Evolutionary conservation across 768 basidiomycete genomes (phyloP).

Genomic region (Mycena galericulata): DNA sequence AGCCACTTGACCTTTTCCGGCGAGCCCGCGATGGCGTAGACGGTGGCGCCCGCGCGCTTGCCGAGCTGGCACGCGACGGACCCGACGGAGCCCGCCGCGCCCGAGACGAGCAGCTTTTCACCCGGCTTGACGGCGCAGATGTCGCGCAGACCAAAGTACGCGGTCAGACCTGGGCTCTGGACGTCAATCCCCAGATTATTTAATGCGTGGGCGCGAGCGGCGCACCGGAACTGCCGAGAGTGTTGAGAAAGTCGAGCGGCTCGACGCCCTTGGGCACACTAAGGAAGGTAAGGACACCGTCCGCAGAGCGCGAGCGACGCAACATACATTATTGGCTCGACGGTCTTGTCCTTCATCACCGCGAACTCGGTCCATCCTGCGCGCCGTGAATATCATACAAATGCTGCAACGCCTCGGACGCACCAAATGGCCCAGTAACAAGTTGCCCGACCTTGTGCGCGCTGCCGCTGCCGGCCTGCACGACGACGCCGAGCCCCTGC

Average conservation of each 20-base stretch:
- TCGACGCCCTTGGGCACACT: conserved; percentile 72
- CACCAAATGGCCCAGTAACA: conserved; percentile 74
- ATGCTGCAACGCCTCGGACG: conserved; percentile 35
- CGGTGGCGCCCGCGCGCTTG: conserved; percentile 81
- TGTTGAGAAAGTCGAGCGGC: conserved; percentile 83
- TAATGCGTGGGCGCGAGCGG: neutral
- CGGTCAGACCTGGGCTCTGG: conserved; percentile 74
- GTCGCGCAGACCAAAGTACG: conserved; percentile 90
- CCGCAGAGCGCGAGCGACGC: conserved; percentile 36
- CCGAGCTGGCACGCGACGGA: conserved; percentile 86
- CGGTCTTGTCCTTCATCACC: conserved; percentile 64
- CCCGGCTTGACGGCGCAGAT: conserved; percentile 85
- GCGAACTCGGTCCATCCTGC: conserved; percentile 86
- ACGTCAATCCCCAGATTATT: too few species aligned
- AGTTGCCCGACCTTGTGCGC: conserved; percentile 73
- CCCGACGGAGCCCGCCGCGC: conserved; percentile 94
- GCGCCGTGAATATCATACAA: neutral
- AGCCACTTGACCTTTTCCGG: conserved; percentile 89
- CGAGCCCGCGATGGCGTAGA: conserved; percentile 90
- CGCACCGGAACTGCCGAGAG: conserved; percentile 80
- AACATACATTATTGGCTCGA: conserved; percentile 66
- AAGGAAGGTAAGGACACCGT: neutral
- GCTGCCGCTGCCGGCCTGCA: conserved; percentile 67
- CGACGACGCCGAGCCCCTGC: conserved; percentile 72
- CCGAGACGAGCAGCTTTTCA: conserved; percentile 87